Evolutionary conservation across 371 early-diverging fungal genomes (phyloP).

Genomic region (Circinella umbellata): DNA sequence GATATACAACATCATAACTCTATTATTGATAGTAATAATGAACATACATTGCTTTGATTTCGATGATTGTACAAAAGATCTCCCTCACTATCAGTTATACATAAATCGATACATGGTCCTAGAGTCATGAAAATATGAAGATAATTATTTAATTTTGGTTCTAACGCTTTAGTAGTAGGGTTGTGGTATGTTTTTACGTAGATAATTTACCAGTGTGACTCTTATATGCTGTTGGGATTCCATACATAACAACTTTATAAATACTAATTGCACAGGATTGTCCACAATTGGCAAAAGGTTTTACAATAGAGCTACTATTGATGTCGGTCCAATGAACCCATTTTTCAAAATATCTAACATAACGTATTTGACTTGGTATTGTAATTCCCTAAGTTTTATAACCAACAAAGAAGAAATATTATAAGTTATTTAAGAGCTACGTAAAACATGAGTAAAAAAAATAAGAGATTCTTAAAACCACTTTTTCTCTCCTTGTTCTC

Average conservation of each 20-base stretch:
- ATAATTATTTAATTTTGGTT: not conserved
- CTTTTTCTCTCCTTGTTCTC: too few relatives aligned
- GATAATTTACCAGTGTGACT: not conserved
- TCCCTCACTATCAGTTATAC: not conserved
- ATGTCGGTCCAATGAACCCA: conserved; percentile 37
- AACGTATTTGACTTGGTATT: conserved; percentile 70
- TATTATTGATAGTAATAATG: not conserved
- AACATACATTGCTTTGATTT: not conserved
- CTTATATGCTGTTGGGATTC: not conserved
- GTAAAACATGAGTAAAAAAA: too few relatives aligned
- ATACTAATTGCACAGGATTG: conserved; percentile 1
- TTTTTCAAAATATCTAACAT: conserved; percentile 63
- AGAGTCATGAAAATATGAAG: not conserved
- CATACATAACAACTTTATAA: not conserved
- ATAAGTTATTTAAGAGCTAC: too few relatives aligned
- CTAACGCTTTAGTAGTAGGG: too few relatives aligned
- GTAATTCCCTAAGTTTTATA: conserved; percentile 58
- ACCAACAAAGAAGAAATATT: too few relatives aligned
- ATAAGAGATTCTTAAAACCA: too few relatives aligned
- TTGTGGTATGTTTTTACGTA: too few relatives aligned
- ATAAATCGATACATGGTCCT: not conserved
- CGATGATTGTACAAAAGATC: not conserved
- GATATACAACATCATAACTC: too few relatives aligned
- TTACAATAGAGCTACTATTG: not conserved
- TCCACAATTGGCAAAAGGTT: not conserved